These are phyloP conservation scores for Physcomitrellopsis africana DNA, from an alignment of 225 moss, liverwort and hornwort genomes.

Conservation along the genomic window DNA sequence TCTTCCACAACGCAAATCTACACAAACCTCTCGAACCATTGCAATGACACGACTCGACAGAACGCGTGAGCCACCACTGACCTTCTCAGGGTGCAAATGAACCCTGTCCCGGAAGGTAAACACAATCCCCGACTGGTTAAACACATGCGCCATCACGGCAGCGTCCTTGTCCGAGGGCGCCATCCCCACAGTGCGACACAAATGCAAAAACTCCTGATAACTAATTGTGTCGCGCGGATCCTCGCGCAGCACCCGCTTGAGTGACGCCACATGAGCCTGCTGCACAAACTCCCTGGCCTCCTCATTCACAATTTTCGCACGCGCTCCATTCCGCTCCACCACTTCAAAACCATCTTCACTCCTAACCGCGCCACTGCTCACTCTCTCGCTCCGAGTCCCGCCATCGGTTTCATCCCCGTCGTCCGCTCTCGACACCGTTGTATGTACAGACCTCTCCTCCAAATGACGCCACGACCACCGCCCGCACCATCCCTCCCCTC, in stretches of 20 bases:
- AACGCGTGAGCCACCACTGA: constrained; percentile 35
- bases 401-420: too few species aligned
- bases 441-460: too few species aligned
- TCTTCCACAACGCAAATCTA: too few species aligned
- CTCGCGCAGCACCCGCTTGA: constrained; percentile 58
- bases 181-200: constrained; percentile 64
- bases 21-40: not conserved
- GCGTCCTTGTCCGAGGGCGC: constrained; percentile 61
- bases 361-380: too few species aligned
- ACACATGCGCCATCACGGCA: constrained; percentile 48
- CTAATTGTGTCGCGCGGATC: constrained; percentile 79
- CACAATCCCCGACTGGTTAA: constrained; percentile 84
- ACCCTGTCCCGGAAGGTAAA: constrained; percentile 85
- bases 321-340: not conserved
- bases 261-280: constrained; percentile 78
- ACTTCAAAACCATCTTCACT: too few species aligned
- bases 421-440: too few species aligned
- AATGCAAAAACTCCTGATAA: constrained; percentile 59
- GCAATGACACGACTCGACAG: not conserved
- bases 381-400: too few species aligned
- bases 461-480: too few species aligned
- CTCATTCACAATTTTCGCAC: constrained; percentile 35
- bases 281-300: constrained; percentile 76
- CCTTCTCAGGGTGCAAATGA: constrained; percentile 88
- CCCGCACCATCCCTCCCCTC: too few species aligned